Base-by-base conservation (phyloP, 2,329 filamentous ascomycete genomes). In the Ascochyta koolunga region DNA sequence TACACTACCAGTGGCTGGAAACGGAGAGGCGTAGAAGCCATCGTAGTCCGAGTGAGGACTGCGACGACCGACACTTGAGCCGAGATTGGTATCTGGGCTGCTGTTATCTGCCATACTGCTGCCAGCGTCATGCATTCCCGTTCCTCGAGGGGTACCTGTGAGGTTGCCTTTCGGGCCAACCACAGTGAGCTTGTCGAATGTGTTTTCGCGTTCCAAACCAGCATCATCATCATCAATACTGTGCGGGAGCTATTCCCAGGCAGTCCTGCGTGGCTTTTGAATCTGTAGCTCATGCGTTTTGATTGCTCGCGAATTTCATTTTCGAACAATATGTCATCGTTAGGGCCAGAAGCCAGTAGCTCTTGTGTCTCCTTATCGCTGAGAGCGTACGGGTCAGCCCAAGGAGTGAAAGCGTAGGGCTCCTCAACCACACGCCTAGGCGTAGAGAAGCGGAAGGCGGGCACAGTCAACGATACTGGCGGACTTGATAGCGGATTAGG, bases 31-130 rank as follows among this genome's bases (percentile, higher is more conserved):
- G 25, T 71, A 68, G 52, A 68, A 71, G 0, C 60, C 62, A 15
- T 52, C 45, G 19, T 61, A 59, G 4, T 55, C 54, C 16, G 56
- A 49, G 36, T 38, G 53, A n/a, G 49, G 41, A 43, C 54, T 64
- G 27, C 41, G 41, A 35, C 48, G 59, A 43, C 56, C 47, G 31
- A 60, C 56, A 35, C 59, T 66, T 22, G 64, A 69, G 50, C 52
- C 66, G 29, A 60, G 58, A 11, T 40, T 50, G 4, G 56, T 57
- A 33, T 68, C 70, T 10, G 69, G 70, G 29, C 72, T 75, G 51
- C 72, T 76, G 7, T 60, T 71, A 38, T 75, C 66, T 36, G 73
- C 73, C 15, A 73, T 47, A 52, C 74, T 77, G 50, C 75, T 77
- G 13, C 73, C 74, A 25, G 67, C 69, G 41, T 75, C 67, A 8